Evolutionary conservation across 1,284 basidiomycete genomes (phyloP).

Genomic region (Trichosporon coremiiforme): DNA sequence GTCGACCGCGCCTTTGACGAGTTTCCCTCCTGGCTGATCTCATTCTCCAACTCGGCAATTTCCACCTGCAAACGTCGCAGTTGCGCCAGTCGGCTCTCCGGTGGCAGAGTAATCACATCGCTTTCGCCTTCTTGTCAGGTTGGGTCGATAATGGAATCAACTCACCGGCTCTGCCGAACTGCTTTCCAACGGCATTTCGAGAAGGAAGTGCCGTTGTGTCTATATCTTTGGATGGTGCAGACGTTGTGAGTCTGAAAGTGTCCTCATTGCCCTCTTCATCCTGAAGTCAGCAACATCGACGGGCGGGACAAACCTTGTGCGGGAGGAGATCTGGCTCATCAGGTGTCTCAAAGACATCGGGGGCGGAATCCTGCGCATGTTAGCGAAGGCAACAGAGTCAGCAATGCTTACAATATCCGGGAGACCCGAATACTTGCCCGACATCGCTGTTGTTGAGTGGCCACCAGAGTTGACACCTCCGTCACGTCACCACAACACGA

Average conservation of each 20-base stretch:
- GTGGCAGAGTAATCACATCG: constrained; percentile 2
- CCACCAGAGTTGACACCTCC: neutral
- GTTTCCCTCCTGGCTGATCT: constrained; percentile 37
- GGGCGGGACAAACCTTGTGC: constrained; percentile 35
- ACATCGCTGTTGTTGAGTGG: constrained; percentile 31
- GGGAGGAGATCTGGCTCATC: constrained; percentile 59
- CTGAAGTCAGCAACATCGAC: neutral
- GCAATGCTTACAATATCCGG: constrained; percentile 76
- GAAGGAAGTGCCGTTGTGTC: constrained; percentile 24
- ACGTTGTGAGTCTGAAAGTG: neutral
- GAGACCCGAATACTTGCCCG: constrained; percentile 77
- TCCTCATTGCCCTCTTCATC: constrained; percentile 31
- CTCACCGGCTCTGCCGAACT: neutral
- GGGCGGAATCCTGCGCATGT: constrained; percentile 72
- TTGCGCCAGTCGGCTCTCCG: constrained; percentile 40
- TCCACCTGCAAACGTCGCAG: constrained; percentile 58
- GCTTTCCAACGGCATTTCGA: constrained; percentile 5
- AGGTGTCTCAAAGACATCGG: constrained; percentile 88
- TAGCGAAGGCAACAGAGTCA: neutral
- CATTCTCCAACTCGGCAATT: constrained; percentile 57
- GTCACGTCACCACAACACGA: constrained; percentile 2
- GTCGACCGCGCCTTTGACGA: neutral
- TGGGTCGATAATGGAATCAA: neutral
- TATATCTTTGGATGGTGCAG: constrained; percentile 14
- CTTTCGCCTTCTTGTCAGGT: neutral